Evolutionary conservation across 345 rosid genomes (phyloP), one percentile per base, ranked within the genome.

Genomic region (Rhodamnia rubescens): DNA sequence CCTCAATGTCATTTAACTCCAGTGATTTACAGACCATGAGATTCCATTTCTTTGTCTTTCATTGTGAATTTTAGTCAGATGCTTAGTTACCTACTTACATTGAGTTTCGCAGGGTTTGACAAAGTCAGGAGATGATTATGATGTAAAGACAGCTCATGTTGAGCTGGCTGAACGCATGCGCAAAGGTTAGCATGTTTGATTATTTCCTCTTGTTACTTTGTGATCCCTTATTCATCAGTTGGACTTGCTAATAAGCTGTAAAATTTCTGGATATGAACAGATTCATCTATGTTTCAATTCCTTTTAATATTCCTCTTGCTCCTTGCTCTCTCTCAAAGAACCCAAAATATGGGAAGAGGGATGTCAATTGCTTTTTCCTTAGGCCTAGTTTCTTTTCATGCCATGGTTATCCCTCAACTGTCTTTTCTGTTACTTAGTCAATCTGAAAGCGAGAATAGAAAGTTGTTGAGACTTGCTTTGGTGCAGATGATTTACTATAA

Each of bases 161-260:
- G 95, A 96, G 90, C 98, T 97, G 86, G 99, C 98, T 84, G 98
- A 97, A 87, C 98, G 99, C 85, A 97, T 97, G 98, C 98, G 98
- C 88, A 97, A 97, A 95, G 98, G 98, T 97, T 86, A 32, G 89
- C 90, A 42, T 88, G 59, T 84, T 87, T 85, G 74, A 59, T 53
- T 82, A 32, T 49, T 81, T 58, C 61, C 15, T 51, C 52, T 83
- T 50, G 83, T 84, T 57, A 53, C 32, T 74, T 32, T 29, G 52
- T 83, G 74, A 74, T 54, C 40, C 44, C 29, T 78, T 49, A 53
- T 84, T 21, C 10, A 11, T 82, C 51, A 55, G 24, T 55, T 82
- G 75, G 44, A 59, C 52, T 81, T 81, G 47, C 82, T 36, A 69
- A 69, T 69, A 69, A 69, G 26, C 26, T 36, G 47, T 69, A 36